These are phyloP conservation scores for Fusarium coffeatum DNA, from an alignment of 2,329 filamentous ascomycete species.

Conservation along the genomic window DNA sequence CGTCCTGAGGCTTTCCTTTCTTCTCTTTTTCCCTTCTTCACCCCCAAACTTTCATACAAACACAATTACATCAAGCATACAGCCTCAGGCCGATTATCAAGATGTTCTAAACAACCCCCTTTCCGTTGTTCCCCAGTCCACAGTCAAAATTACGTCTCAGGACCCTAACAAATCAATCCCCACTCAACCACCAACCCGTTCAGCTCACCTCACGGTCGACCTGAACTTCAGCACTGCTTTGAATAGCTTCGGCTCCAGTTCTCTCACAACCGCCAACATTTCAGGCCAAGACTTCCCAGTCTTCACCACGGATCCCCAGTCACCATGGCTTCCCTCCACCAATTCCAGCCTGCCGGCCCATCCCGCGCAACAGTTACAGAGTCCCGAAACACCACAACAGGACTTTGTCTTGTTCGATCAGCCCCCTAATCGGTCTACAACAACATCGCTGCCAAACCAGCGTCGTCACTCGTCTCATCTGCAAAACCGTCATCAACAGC, in stretches of 20 bases:
- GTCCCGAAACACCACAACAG: slow-evolving; percentile 65
- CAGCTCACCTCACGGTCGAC: slow-evolving; percentile 69
- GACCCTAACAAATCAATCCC: slow-evolving; percentile 55
- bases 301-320: slow-evolving; percentile 85
- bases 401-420: slow-evolving; percentile 84
- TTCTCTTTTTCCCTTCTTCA: slow-evolving; percentile 52
- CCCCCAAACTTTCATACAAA: slow-evolving; percentile 50
- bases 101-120: slow-evolving; percentile 68
- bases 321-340: slow-evolving; percentile 84
- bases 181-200: slow-evolving; percentile 57
- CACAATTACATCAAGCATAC: slow-evolving; percentile 43
- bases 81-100: slow-evolving; percentile 59
- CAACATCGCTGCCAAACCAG: slow-evolving; percentile 55
- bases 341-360: slow-evolving; percentile 71
- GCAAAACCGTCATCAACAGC: slow-evolving; percentile 59
- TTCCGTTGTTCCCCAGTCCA: slow-evolving; percentile 52
- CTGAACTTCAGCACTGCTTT: slow-evolving; percentile 76
- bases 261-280: slow-evolving; percentile 68
- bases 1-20: slow-evolving; percentile 42
- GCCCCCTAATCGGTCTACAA: slow-evolving; percentile 53
- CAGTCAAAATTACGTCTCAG: slow-evolving; percentile 67
- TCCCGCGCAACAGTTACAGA: slow-evolving; percentile 68
- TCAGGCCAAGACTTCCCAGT: slow-evolving; percentile 74
- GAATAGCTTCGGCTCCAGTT: slow-evolving; percentile 68
- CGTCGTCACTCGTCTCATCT: slow-evolving; percentile 60